Base-by-base conservation (phyloP, 2,329 filamentous ascomycete species). In the Claviceps quebecensis region DNA sequence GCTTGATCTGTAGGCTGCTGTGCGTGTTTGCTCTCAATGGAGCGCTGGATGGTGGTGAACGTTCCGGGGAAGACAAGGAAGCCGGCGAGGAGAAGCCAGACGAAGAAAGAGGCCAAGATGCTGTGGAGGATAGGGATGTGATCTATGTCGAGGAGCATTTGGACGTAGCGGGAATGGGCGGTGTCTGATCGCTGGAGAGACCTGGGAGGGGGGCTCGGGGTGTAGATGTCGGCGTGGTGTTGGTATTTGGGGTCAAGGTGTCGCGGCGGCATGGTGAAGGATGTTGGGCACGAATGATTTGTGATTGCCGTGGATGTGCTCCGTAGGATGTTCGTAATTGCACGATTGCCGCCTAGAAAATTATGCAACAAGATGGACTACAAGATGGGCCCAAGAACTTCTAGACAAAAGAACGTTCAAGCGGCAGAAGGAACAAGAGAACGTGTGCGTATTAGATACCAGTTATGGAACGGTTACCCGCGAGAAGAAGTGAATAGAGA, bases 51-150 rank as follows among this genome's bases (percentile, higher is more conserved):
- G 36, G 65, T 69, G 39, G 70, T 75, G 57, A 77, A 78, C 0
- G 72, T 76, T 5, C 71, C 73, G 0, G 74, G 74, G 38, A 76
- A 69, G 43, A 77, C 66, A 16, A 78, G 64, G 63, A 76, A 78
- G 29, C 74, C 74, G 0, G 71, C 71, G 1, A 78, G 68, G 2
- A 78, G 65, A 45, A 75, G 65, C 72, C 70, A 78, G 44, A 63
- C 61, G 51, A 61, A 61, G 50, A 59, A 57, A 34, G 61, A 55
- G 47, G 70, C 69, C 19, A 73, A 62, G 49, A 76, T 65, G 61
- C 73, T 77, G 63, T 76, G 71, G 9, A 66, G 47, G 6, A 63
- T 64, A 2, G 71, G 66, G 46, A 77, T 73, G 39, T 62, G 57
- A 55, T 75, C 70, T n/a, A 73, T 63, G 38, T 67, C 63, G 23